Conservation (phyloP, 2,329 filamentous ascomycete genomes). For the Aureobasidium uvarum region DNA sequence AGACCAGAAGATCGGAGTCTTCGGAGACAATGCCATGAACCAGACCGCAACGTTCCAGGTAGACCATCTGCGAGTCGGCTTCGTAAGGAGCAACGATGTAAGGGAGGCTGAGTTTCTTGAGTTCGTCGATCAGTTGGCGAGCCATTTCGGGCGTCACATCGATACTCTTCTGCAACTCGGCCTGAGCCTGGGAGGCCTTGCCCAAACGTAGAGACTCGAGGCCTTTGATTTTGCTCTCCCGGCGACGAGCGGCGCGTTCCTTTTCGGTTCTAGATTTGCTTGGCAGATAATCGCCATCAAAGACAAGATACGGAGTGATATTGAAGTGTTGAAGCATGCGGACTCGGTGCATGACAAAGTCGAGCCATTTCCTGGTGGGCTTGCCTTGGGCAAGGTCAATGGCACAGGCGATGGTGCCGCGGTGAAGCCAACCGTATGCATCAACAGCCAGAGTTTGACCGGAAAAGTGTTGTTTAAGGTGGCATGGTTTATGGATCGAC, state of each 20-base stretch:
- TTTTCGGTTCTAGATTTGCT: constrained; percentile 88
- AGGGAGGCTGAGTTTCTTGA: constrained; percentile 74
- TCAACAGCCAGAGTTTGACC: constrained; percentile 93
- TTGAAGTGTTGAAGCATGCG: constrained; percentile 93
- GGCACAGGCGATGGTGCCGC: constrained; percentile 85
- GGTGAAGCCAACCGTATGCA: constrained; percentile 97
- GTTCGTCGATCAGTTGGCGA: constrained; percentile 80
- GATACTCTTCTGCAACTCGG: constrained; percentile 90
- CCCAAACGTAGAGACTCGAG: constrained; percentile 79
- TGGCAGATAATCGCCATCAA: constrained; percentile 91
- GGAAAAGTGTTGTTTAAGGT: constrained; percentile 73
- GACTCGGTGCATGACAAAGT: constrained; percentile 85
- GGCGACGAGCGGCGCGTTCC: constrained; percentile 69
- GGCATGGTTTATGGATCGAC: constrained; percentile 87
- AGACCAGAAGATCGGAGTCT: constrained; percentile 93
- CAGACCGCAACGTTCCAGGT: constrained; percentile 80
- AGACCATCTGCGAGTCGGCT: constrained; percentile 94
- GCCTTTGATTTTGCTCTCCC: constrained; percentile 72
- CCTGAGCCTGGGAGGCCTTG: constrained; percentile 73
- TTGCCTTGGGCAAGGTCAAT: constrained; percentile 86
- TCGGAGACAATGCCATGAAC: constrained; percentile 90
- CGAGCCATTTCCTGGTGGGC: constrained; percentile 84
- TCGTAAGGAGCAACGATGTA: constrained; percentile 97
- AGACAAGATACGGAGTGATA: constrained; percentile 90
- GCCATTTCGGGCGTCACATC: constrained; percentile 98